A percentile compares a stretch with the other conserved stretches of the same genome.
Conservation (phyloP, 306 rosid genomes). For the Rosa persica region DNA sequence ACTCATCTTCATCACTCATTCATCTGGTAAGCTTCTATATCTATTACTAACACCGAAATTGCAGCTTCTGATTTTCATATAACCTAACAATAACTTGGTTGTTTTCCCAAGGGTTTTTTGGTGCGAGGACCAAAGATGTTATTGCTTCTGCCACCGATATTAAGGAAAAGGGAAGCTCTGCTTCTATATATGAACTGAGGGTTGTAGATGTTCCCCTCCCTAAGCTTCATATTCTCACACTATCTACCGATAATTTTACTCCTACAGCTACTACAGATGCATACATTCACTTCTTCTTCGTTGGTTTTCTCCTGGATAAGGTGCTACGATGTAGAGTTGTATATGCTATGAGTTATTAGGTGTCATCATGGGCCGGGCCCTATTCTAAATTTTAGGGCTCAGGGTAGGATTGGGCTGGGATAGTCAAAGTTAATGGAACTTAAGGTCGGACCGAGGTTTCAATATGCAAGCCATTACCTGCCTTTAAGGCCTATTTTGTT, state of each 20-base stretch:
- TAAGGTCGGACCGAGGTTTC: too few relatives aligned
- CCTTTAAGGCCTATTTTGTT: too few relatives aligned
- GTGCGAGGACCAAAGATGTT: slow-evolving; percentile 62
- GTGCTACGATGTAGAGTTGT: slow-evolving; percentile 20
- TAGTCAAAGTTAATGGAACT: too few relatives aligned
- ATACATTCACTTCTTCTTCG: slow-evolving; percentile 47
- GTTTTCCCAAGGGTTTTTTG: slow-evolving; percentile 53
- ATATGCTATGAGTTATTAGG: too few relatives aligned
- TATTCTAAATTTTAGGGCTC: too few relatives aligned
- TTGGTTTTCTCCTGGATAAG: slow-evolving; percentile 49
- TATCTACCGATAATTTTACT: slow-evolving; percentile 56
- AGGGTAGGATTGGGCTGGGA: too few relatives aligned
- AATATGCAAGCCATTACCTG: too few relatives aligned
- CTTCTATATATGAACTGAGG: slow-evolving; percentile 57
- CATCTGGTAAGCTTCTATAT: slow-evolving; percentile 38
- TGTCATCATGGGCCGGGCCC: too few relatives aligned
- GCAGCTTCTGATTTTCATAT: background rate
- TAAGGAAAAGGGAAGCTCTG: slow-evolving; percentile 50
- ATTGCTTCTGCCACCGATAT: slow-evolving; percentile 55
- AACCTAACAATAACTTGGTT: background rate
- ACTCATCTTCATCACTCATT: slow-evolving; percentile 62
- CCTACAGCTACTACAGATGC: slow-evolving; percentile 55
- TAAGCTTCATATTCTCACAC: slow-evolving; percentile 56
- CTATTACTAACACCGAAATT: background rate
- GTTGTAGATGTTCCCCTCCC: slow-evolving; percentile 61